Evolutionary conservation across 2,329 filamentous ascomycete species (phyloP), one percentile per base, ranked within the genome.

Genomic region (Colletotrichum sidae): DNA sequence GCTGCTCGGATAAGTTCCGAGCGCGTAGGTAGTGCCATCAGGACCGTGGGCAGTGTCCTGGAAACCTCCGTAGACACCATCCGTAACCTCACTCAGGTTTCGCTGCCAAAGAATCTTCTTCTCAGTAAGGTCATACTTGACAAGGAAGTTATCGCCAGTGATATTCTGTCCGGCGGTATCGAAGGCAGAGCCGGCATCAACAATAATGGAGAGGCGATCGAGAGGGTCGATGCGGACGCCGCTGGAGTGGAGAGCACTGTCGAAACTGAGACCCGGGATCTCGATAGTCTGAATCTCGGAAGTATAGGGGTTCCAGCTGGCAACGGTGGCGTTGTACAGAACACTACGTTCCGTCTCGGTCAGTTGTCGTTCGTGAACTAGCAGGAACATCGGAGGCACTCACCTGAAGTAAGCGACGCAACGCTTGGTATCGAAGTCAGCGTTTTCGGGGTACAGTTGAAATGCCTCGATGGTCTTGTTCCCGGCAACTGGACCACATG

Each of bases 21-120:
- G 69, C 7, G 77, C 75, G 54, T 76, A 81, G 1, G 75, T 65
- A 70, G 78, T 77, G 8, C 78, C 77, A 2, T 67, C 67, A 1
- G 55, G 45, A 52, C 80, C 78, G 55, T 76, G 74, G 42, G 76
- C 78, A 3, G 79, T 71, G 55, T 81, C 79, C 60, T 81, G 79
- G 41, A 74, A 79, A 6, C 77, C 79, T 33, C 77, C 74, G 65
- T 77, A 80, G 0, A 54, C 59, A 4, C 75, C 75, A 0, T 66
- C 55, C 0, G 73, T 73, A 0, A 75, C 54, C 0, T 69, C 66
- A 0, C 75, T 78, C 9, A 81, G 63, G 65, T 80, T 77, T 9
- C 71, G 55, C 13, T 60, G 67, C 77, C 76, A 80, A 8, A 77
- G 67, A 2, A 72, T 56, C 37, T 65, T 55, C 9, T 71, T 56